phyloP scores from a whole-genome alignment of 2,329 filamentous ascomycete species.

The Aspergillus proliferans region DNA sequence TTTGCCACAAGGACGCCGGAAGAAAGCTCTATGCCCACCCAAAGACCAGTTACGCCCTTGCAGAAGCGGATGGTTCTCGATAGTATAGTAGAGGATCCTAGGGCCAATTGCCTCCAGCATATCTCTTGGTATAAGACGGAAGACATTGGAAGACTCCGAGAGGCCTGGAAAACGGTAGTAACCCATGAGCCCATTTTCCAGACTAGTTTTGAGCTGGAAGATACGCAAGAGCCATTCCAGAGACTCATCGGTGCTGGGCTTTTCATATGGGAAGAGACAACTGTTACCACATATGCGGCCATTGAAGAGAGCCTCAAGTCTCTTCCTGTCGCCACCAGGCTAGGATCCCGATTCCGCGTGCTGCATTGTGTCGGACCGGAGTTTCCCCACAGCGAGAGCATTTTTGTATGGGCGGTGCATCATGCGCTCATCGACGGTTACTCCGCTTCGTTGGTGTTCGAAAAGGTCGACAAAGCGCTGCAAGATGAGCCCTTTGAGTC shows the following conservation, averaged over 20 bases:
- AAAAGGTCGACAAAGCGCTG: constrained; percentile 14
- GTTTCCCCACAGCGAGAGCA: neutral
- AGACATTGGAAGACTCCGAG: constrained; percentile 14
- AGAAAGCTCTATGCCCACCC: neutral
- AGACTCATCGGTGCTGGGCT: neutral
- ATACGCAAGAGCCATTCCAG: neutral
- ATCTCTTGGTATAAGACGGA: constrained; percentile 3
- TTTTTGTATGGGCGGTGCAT: constrained; percentile 27
- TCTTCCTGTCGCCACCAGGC: neutral
- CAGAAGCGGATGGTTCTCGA: neutral
- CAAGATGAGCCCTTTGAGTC: constrained; percentile 4
- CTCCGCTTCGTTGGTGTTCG: constrained; percentile 16
- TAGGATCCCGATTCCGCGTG: neutral
- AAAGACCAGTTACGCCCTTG: neutral
- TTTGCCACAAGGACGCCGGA: neutral
- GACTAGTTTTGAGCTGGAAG: constrained; percentile 7
- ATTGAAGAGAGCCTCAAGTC: neutral
- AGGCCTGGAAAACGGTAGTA: constrained; percentile 21
- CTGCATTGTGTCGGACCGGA: neutral
- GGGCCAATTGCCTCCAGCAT: constrained; percentile 1
- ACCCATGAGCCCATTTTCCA: constrained; percentile 21
- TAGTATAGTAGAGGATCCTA: neutral
- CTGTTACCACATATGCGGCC: neutral
- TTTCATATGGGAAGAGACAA: constrained; percentile 7
- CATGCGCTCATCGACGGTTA: constrained; percentile 30